Percentiles rank a stretch among this genome's conserved stretches.
Conservation (phyloP, 2,329 filamentous ascomycete genomes). For the Ambrosiella xylebori region DNA sequence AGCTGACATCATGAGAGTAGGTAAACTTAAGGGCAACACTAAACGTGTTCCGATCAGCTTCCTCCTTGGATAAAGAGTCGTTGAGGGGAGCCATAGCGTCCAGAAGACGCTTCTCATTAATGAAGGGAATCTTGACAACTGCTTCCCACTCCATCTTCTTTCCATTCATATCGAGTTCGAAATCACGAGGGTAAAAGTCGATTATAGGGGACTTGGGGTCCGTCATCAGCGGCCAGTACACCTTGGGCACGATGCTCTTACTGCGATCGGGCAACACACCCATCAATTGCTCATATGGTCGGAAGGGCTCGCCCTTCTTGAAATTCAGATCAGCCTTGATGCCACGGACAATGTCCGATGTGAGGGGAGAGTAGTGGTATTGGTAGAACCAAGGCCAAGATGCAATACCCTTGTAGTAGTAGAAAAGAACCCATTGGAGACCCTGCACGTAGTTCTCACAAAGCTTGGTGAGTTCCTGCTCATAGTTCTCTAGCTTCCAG, state of each 20-base stretch:
- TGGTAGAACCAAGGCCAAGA: conserved; percentile 98
- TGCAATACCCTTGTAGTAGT: conserved; percentile 93
- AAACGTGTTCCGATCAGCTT: conserved; percentile 74
- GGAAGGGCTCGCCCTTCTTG: conserved; percentile 84
- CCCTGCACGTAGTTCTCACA: conserved; percentile 96
- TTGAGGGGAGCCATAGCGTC: conserved; percentile 77
- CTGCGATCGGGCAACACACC: conserved; percentile 92
- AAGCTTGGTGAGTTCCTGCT: conserved; percentile 56
- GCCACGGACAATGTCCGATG: conserved; percentile 83
- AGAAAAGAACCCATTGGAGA: conserved; percentile 92
- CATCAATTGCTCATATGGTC: conserved; percentile 93
- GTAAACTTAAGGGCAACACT: conserved; percentile 88
- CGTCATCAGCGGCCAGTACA: conserved; percentile 89
- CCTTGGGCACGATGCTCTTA: conserved; percentile 79
- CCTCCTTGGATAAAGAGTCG: conserved; percentile 54
- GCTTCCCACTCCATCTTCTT: conserved; percentile 99
- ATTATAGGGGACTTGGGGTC: conserved; percentile 79
- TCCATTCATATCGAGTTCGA: conserved; percentile 96
- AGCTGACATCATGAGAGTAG: conserved; percentile 61
- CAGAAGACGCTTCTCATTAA: conserved; percentile 76
- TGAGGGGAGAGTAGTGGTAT: conserved; percentile 96
- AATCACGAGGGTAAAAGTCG: conserved; percentile 94
- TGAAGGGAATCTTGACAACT: conserved; percentile 97
- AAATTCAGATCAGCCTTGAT: conserved; percentile 79
- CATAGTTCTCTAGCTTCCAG: conserved; percentile 67